Evolutionary conservation across 2,329 filamentous ascomycete genomes (phyloP).

Genomic region (Biscogniauxia sp.): DNA sequence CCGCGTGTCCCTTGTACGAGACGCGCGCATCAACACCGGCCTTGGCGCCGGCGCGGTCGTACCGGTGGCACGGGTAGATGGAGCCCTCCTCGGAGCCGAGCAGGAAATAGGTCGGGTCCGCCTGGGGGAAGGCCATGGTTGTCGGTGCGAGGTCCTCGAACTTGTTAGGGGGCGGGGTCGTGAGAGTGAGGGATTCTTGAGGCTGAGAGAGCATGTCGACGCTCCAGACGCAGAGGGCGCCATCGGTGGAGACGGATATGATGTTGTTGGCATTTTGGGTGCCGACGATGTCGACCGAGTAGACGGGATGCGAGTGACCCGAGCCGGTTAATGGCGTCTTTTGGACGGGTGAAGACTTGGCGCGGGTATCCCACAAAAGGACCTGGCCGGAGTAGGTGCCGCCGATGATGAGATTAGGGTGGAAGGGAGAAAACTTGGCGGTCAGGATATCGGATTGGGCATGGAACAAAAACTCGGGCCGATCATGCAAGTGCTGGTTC

Average conservation of each 20-base stretch:
- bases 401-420: conserved; percentile 92
- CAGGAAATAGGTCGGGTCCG: conserved; percentile 96
- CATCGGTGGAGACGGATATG: conserved; percentile 93
- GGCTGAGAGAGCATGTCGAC: conserved; percentile 97
- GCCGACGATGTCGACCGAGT: conserved; percentile 91
- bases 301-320: conserved; percentile 94
- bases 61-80: conserved; percentile 94
- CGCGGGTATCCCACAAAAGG: conserved; percentile 92
- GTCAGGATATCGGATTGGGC: conserved; percentile 93
- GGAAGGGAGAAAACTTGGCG: conserved; percentile 97
- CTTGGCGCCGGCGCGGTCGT: conserved; percentile 95
- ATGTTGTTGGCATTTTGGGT: conserved; percentile 99
- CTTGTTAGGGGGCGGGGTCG: conserved; percentile 79
- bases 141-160: conserved; percentile 94
- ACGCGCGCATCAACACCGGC: conserved; percentile 89
- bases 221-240: conserved; percentile 94
- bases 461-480: conserved; percentile 95
- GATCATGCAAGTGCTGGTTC: conserved; percentile 92
- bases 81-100: conserved; percentile 95
- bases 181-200: conserved; percentile 87
- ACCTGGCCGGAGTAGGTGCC: conserved; percentile 97
- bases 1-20: conserved; percentile 85
- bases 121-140: conserved; percentile 89
- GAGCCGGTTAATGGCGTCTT: conserved; percentile 94
- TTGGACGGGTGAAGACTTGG: conserved; percentile 84